Base-by-base conservation (phyloP, 1,284 basidiomycete species). In the Schizophyllum commune region DNA sequence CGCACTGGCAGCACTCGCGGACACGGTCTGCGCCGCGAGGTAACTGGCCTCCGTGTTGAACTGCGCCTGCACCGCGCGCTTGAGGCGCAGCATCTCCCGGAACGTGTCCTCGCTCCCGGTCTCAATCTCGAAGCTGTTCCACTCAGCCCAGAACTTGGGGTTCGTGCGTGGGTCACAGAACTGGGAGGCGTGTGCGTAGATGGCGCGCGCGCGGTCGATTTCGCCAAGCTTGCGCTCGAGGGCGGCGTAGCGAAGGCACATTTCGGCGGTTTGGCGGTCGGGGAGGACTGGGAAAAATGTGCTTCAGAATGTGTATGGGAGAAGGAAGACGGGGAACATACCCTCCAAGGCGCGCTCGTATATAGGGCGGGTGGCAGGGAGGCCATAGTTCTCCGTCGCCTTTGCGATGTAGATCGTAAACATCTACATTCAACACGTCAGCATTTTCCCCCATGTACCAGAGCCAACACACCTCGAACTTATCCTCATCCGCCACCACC, bases 31-130 rank as follows among this genome's bases (percentile, higher is more conserved):
- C 6, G 94, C 93, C 1, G 91, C 91, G 61, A 96, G 77, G 72
- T 93, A 96, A 54, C 88, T 91, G 52, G 90, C 87, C 70, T 98
- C 96, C 8, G 97, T 99, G 74, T 99, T 98, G 82, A 96, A 99
- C 70, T 95, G 92, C 51, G 97, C 96, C 76, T 99, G 96, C 5
- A 99, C 96, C 66, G 93, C 94, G 60, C 97, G 86, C 77, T 97
- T 98, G 81, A 99, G 98, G 52, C 97, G 88, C 63, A 99, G 77
- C 93, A 98, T 98, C 78, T 99, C 96, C 68, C 96, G 82, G 88
- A 99, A 99, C 0, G 96, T 98, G 71, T 99, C 96, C 74, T 99
- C 97, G 0, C 93, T 96, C 0, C 96, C 96, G 1, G 94, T 95
- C 74, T 98, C 95, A 73, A 98, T 93, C 77, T 99, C 96, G 77